phyloP scores from a whole-genome alignment of 2,329 filamentous ascomycete species.

The Beauveria caledonica region DNA sequence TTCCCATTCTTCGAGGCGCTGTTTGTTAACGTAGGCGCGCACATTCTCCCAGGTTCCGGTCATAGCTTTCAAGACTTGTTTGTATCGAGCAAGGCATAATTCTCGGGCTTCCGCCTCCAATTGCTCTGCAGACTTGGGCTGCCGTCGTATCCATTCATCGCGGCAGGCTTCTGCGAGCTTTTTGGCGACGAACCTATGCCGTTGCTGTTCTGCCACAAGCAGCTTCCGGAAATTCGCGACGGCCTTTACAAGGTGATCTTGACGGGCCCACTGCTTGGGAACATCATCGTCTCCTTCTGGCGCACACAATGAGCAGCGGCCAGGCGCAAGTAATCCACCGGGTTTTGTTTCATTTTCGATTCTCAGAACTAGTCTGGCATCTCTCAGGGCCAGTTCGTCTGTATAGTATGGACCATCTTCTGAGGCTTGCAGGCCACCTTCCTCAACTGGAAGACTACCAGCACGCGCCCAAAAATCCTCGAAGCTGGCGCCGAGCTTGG shows the following conservation, averaged over 20 bases:
- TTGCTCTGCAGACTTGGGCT: conserved; percentile 72
- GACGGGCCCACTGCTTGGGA: conserved; percentile 72
- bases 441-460: conserved; percentile 43
- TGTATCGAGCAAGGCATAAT: conserved; percentile 60
- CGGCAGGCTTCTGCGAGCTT: conserved; percentile 69
- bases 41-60: conserved; percentile 58
- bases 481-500: conserved; percentile 46
- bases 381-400: conserved; percentile 53
- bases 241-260: conserved; percentile 76
- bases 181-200: conserved; percentile 71
- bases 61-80: conserved; percentile 54
- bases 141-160: conserved; percentile 64
- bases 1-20: conserved; percentile 54
- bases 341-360: conserved; percentile 66
- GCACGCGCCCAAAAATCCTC: conserved; percentile 49
- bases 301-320: conserved; percentile 62
- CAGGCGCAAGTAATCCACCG: conserved; percentile 65
- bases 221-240: conserved; percentile 73
- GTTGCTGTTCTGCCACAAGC: conserved; percentile 68
- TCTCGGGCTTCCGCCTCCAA: conserved; percentile 69
- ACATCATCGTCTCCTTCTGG: conserved; percentile 68
- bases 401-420: conserved; percentile 52
- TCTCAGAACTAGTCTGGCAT: conserved; percentile 60
- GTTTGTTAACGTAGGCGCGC: conserved; percentile 50
- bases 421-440: conserved; percentile 46